A percentile compares a stretch with the other conserved stretches of the same genome.
phyloP scores from a whole-genome alignment of 2,329 filamentous ascomycete species.

The Ophiostoma ulmi region DNA sequence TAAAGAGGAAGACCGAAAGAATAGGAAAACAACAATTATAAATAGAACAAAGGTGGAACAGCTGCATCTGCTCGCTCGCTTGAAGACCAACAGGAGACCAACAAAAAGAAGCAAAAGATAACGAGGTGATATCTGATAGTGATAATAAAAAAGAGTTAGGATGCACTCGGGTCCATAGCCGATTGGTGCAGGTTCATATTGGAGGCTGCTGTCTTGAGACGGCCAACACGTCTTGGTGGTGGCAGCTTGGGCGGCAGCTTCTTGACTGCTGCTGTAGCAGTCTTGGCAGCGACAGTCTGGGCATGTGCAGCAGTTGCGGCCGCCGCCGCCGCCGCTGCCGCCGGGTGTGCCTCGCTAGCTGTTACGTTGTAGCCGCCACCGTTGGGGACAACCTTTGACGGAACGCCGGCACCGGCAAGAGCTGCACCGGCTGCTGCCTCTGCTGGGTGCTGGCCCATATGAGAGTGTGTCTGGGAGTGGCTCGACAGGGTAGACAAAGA shows the following conservation, averaged over 20 bases:
- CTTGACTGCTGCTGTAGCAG: constrained; percentile 21
- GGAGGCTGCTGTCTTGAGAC: constrained; percentile 26
- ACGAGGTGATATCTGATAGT: neutral
- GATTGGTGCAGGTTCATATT: constrained; percentile 25
- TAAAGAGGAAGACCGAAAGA: neutral
- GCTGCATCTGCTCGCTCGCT: neutral
- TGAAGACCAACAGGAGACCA: neutral
- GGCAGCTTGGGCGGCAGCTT: constrained; percentile 30
- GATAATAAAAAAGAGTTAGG: neutral
- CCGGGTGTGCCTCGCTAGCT: constrained; percentile 10
- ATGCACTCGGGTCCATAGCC: constrained; percentile 10
- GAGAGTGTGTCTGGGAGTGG: neutral
- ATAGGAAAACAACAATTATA: neutral
- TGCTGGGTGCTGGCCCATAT: neutral
- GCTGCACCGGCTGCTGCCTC: constrained; percentile 19
- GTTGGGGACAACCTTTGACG: neutral
- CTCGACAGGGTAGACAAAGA: neutral
- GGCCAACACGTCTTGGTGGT: constrained; percentile 27
- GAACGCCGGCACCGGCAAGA: constrained; percentile 6
- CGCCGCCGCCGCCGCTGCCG: constrained; percentile 11
- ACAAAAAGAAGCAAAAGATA: neutral
- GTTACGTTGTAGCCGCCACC: neutral
- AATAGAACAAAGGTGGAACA: neutral
- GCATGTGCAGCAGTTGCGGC: constrained; percentile 17
- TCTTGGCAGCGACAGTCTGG: neutral